phyloP scores from a whole-genome alignment of 1,139 yeast genomes.

The Scheffersomyces illinoinensis region DNA sequence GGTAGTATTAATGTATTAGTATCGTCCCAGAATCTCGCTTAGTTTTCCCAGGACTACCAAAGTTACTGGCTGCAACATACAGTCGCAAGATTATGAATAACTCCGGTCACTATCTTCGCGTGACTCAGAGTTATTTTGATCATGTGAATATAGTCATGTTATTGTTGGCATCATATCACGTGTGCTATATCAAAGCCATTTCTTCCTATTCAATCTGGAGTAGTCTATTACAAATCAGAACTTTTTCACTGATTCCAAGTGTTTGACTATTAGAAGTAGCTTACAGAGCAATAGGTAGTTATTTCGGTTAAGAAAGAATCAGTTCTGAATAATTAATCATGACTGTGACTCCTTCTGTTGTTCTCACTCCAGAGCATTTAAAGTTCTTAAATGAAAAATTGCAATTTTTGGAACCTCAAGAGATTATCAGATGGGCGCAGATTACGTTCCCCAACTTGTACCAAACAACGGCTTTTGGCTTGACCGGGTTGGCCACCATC shows the following conservation, averaged over 20 bases:
- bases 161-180: conserved; percentile 8
- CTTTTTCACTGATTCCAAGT: not conserved
- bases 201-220: not conserved
- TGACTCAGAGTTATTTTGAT: not conserved
- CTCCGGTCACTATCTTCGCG: not conserved
- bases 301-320: not conserved
- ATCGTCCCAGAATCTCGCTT: not conserved
- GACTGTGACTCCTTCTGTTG: conserved; percentile 11
- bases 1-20: not conserved
- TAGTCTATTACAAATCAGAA: not conserved
- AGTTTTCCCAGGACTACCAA: not conserved
- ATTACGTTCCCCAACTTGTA: conserved; percentile 76
- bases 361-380: conserved; percentile 51
- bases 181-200: not conserved
- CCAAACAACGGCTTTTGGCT: conserved; percentile 95
- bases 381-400: conserved; percentile 57
- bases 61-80: not conserved
- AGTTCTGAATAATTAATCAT: not conserved
- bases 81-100: not conserved
- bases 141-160: not conserved
- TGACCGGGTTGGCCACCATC: conserved; percentile 85
- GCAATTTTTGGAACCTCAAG: conserved; percentile 59
- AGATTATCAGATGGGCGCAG: conserved; percentile 80
- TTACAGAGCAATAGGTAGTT: not conserved
- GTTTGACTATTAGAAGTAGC: too few relatives aligned